Base-by-base conservation (phyloP, 2,329 filamentous ascomycete species). In the Sarocladium strictum region DNA sequence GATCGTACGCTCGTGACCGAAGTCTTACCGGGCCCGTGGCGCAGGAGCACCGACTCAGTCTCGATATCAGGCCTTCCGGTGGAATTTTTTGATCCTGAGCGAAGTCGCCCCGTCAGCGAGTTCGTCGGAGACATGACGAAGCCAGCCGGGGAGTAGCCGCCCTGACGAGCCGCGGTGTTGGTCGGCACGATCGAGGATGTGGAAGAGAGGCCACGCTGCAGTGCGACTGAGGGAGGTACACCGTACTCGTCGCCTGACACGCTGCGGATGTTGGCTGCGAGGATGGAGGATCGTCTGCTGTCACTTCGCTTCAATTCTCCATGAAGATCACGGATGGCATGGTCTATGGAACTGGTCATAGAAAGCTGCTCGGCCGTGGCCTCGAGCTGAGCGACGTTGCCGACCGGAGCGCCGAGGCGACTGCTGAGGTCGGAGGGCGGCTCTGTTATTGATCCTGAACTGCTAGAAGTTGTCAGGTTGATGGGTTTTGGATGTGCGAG, bases 301-400 rank as follows among this genome's bases (percentile, higher is more conserved):
- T 88, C 86, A 64, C 76, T 81, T 60, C 83, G 79, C 70, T 89
- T 89, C 64, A 88, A 74, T 68, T 89, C 84, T 57, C 83, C 76
- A 68, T 89, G 84, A 60, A 90, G 76, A 63, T 86, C 83, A 56
- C 86, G 81, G 62, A 91, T 92, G 61, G 89, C 87, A 72, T 88
- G 83, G 62, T 87, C 87, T 64, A 91, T 87, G 58, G 88, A 89
- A 58, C 85, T 88, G 55, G 84, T 85, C 73, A 81, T 80, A 61
- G 86, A 89, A 67, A 92, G 76, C 59, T 84, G 80, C 69, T 91
- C 87, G 50, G 88, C 88, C 11, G 84, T 86, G 60, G 86, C 84
- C 69, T 93, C 88, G 58, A 92, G 80, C 51, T 85, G 81, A 60
- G 85, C 83, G 58, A 92, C 84, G 71, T 87, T 90, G 65, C 78